These are phyloP conservation scores for Petunia secreta DNA, from an alignment of 257 asterid genomes.

Conservation along the genomic window DNA sequence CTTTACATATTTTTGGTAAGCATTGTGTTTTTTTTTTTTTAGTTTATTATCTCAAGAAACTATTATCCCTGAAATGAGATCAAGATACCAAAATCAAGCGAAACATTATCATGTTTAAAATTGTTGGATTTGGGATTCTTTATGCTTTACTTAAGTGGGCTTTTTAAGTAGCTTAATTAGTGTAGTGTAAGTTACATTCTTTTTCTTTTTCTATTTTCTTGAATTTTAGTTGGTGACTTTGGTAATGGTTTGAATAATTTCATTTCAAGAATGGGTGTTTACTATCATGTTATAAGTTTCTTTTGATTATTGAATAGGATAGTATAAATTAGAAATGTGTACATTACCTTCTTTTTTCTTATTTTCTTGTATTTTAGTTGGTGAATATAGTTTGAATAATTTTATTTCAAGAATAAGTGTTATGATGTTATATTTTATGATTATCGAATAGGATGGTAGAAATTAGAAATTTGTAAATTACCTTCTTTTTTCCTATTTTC, in stretches of 20 bases:
- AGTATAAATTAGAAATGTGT: neutral
- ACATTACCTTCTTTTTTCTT: neutral
- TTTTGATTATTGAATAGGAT: neutral
- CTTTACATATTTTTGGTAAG: neutral
- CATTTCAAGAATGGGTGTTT: neutral
- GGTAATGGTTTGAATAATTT: conserved; percentile 1
- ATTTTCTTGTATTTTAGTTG: neutral
- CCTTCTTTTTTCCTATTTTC: no score
- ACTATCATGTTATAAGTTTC: neutral
- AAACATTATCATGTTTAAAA: neutral
- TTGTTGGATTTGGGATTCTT: neutral
- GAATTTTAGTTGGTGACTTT: conserved; percentile 5
- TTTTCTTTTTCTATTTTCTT: neutral
- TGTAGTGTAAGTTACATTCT: neutral
- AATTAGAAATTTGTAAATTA: neutral
- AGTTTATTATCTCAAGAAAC: neutral
- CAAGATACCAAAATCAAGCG: neutral
- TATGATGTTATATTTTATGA: neutral
- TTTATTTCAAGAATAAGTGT: neutral
- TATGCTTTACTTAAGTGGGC: neutral
- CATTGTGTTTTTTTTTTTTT: neutral
- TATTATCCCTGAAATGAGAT: neutral
- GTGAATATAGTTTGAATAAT: neutral
- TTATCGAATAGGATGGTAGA: conserved; percentile 9
- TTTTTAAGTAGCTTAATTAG: neutral